These are phyloP conservation scores for Reutealis trisperma DNA, from an alignment of 345 rosid genomes.

Conservation along the genomic window DNA sequence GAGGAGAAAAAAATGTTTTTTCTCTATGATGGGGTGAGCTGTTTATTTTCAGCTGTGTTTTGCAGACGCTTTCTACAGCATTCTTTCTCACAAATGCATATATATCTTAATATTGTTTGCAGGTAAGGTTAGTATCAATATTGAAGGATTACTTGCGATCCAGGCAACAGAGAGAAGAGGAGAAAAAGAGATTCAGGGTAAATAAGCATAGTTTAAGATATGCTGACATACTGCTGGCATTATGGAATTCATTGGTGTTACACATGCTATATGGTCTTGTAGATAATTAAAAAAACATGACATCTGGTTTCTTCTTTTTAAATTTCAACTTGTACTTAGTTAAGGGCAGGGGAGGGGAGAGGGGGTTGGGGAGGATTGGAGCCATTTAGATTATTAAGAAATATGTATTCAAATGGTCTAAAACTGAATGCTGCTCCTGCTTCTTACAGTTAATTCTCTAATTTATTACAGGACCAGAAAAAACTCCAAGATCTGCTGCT, in stretches of 20 bases:
- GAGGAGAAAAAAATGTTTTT: conserved; percentile 57
- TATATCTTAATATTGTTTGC: conserved; percentile 19
- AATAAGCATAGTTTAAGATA: neutral
- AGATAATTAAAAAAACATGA: neutral
- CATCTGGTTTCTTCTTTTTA: neutral
- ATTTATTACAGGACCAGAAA: conserved; percentile 77
- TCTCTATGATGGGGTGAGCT: conserved; percentile 89
- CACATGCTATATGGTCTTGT: neutral
- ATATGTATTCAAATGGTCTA: neutral
- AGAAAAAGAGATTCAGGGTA: conserved; percentile 88
- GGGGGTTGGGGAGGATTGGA: no score
- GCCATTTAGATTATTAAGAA: neutral
- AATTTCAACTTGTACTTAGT: neutral
- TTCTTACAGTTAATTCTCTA: conserved; percentile 1
- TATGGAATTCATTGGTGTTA: neutral
- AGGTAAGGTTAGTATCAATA: conserved; percentile 78
- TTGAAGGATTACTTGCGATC: conserved; percentile 85
- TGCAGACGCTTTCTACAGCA: neutral
- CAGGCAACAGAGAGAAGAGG: conserved; percentile 81
- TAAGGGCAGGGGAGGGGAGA: neutral
- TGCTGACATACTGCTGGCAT: neutral
- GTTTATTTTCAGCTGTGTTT: conserved; percentile 5
- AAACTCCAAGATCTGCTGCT: conserved; percentile 87
- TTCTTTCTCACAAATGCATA: neutral
- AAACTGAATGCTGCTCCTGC: neutral